These are phyloP conservation scores for Podila minutissima DNA, from an alignment of 192 early-diverging fungal species.

Conservation along the genomic window DNA sequence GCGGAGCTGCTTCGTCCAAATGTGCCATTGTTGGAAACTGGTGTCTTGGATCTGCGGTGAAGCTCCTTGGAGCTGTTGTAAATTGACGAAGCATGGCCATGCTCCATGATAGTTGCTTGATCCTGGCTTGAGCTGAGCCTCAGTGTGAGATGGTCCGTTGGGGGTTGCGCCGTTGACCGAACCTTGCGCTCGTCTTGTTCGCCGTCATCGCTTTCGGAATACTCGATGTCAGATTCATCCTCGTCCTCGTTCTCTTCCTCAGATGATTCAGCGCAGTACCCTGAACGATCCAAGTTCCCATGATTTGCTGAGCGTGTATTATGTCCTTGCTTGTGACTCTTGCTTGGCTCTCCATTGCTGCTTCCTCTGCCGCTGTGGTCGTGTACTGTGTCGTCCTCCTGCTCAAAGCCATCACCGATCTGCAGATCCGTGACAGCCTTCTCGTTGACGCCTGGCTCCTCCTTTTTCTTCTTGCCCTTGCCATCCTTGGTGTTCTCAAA, in stretches of 20 bases:
- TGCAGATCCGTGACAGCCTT: not conserved
- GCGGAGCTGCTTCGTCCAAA: not conserved
- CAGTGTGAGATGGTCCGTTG: not conserved
- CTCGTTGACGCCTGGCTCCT: not conserved
- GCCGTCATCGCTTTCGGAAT: not conserved
- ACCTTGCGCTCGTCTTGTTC: not conserved
- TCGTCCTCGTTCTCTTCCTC: not conserved
- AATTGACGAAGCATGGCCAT: not conserved
- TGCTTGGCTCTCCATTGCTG: not conserved
- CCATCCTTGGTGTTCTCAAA: constrained; percentile 30
- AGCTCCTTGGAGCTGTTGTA: not conserved
- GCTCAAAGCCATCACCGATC: not conserved
- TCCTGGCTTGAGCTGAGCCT: not conserved
- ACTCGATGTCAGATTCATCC: not conserved
- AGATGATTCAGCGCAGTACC: not conserved
- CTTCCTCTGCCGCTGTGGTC: not conserved
- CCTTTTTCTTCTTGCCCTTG: not conserved
- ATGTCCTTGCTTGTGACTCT: not conserved
- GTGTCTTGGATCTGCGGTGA: not conserved
- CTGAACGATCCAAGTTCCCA: not conserved
- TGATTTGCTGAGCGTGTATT: not conserved
- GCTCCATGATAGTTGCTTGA: not conserved
- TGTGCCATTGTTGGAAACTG: constrained; percentile 10
- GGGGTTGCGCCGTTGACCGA: not conserved
- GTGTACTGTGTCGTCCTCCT: not conserved